Percentiles rank a stretch among this genome's conserved stretches.
Evolutionary conservation across 257 asterid species (phyloP).

Genomic region (Nicotiana tabacum): DNA sequence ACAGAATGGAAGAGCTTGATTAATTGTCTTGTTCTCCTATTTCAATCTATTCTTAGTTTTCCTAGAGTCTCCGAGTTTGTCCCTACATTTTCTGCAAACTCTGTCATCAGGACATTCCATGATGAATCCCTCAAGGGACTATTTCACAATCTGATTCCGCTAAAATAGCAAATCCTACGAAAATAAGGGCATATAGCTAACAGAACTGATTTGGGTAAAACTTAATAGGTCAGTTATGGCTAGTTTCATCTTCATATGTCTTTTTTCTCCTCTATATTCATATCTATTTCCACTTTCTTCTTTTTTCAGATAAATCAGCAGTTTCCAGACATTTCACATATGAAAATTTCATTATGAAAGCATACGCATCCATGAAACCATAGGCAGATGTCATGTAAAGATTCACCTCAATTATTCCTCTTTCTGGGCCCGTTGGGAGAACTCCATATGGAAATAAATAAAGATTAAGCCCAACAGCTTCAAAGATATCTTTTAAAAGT

Average conservation of each 20-base stretch:
- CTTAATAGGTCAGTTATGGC: not conserved
- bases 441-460: too few species aligned
- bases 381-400: too few species aligned
- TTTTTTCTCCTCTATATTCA: not conserved
- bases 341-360: too few species aligned
- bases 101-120: not conserved
- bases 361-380: too few species aligned
- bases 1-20: not conserved
- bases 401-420: too few species aligned
- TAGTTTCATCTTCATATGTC: not conserved
- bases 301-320: not conserved
- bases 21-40: not conserved
- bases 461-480: too few species aligned
- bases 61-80: slow-evolving; percentile 1
- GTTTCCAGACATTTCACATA: too few species aligned
- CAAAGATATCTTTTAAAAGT: too few species aligned
- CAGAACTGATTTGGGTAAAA: not conserved
- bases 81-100: not conserved
- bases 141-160: not conserved
- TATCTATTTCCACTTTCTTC: not conserved
- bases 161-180: not conserved
- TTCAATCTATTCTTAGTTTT: not conserved
- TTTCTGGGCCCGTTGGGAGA: too few species aligned
- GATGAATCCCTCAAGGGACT: not conserved
- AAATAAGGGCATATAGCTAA: not conserved